Evolutionary conservation across 805 yeast species (phyloP).

Genomic region (Kurtzmaniella cleridarum): DNA sequence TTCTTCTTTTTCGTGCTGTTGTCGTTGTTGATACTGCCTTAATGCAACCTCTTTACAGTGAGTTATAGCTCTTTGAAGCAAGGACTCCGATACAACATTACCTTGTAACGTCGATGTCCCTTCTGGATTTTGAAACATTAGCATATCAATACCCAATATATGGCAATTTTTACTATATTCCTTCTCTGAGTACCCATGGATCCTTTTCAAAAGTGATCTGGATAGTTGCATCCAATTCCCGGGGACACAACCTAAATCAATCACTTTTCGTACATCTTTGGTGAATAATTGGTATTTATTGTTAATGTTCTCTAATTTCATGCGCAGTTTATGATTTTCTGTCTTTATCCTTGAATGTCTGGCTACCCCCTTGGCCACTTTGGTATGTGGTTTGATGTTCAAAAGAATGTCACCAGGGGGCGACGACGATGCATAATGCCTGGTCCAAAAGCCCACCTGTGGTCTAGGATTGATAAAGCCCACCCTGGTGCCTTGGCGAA

Average conservation of each 20-base stretch:
- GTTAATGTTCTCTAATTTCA: constrained; percentile 24
- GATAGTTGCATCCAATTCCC: constrained; percentile 37
- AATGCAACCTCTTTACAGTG: constrained; percentile 26
- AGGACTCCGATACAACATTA: constrained; percentile 59
- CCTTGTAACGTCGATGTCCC: constrained; percentile 86
- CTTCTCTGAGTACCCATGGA: constrained; percentile 23
- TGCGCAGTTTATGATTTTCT: constrained; percentile 19
- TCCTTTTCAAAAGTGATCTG: constrained; percentile 18
- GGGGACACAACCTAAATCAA: constrained; percentile 38
- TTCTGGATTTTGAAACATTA: constrained; percentile 71
- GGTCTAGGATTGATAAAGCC: background rate
- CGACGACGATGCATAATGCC: background rate
- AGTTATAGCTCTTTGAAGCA: constrained; percentile 18
- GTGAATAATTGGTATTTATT: constrained; percentile 22
- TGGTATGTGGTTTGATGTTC: constrained; percentile 1
- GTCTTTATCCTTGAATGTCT: constrained; percentile 20
- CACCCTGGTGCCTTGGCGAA: background rate
- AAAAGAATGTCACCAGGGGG: background rate
- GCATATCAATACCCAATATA: constrained; percentile 46
- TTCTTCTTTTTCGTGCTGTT: background rate
- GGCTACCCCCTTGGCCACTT: constrained; percentile 6
- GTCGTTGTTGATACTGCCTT: constrained; percentile 5
- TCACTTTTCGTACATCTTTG: constrained; percentile 20
- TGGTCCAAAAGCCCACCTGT: background rate
- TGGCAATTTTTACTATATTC: constrained; percentile 26